Conservation (phyloP, 306 rosid genomes). For the Erythrophleum fordii region DNA sequence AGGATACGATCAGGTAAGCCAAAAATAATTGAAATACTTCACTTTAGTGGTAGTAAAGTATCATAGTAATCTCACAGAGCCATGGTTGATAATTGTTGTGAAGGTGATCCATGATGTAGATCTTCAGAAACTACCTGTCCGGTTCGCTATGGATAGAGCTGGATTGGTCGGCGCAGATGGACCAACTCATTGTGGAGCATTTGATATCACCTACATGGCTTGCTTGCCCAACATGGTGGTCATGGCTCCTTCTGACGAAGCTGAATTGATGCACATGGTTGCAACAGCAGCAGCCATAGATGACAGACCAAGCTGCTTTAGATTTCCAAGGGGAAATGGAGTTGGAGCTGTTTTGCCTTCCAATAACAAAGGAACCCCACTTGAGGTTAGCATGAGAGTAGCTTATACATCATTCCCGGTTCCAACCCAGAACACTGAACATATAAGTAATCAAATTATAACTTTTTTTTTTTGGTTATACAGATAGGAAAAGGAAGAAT, state of each 20-base stretch:
- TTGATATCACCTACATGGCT: constrained; percentile 85
- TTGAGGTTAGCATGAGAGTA: constrained; percentile 60
- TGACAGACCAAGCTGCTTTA: constrained; percentile 86
- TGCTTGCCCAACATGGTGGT: constrained; percentile 90
- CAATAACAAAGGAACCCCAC: constrained; percentile 61
- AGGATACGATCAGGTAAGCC: constrained; percentile 77
- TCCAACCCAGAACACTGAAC: neutral
- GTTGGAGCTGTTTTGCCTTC: constrained; percentile 62
- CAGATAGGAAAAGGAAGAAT: constrained; percentile 87
- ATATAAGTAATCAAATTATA: constrained; percentile 1
- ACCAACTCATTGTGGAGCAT: constrained; percentile 93
- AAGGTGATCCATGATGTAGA: constrained; percentile 85
- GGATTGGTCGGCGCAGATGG: constrained; percentile 88
- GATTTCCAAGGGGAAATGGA: constrained; percentile 88
- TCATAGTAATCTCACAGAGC: constrained; percentile 4
- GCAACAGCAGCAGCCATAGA: constrained; percentile 78
- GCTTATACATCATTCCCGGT: neutral
- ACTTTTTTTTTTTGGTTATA: neutral
- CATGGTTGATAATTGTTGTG: neutral
- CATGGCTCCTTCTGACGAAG: constrained; percentile 90
- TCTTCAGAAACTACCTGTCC: constrained; percentile 80
- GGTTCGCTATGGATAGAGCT: constrained; percentile 79
- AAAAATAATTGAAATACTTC: neutral
- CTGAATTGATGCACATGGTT: constrained; percentile 84
- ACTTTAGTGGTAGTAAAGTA: neutral